Evolutionary conservation across 768 basidiomycete genomes (phyloP), one percentile per base, ranked within the genome.

Genomic region (Mycena galopus): DNA sequence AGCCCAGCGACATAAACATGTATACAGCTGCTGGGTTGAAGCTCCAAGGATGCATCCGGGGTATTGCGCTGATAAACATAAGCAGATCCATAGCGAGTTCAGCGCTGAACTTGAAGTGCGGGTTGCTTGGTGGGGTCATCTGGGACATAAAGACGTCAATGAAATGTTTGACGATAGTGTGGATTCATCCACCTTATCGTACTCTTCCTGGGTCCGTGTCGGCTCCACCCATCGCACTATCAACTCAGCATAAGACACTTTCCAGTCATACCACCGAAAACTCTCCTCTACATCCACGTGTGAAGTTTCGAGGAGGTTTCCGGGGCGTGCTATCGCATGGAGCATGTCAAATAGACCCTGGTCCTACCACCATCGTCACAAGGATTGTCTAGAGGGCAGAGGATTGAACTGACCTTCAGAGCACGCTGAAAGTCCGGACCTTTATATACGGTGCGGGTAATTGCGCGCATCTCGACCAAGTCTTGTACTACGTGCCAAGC

Each of bases 231-330:
- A 67, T 14, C n/a, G 21, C 3, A 16, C 19, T 8, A 67, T 35
- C 29, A 58, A 4, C n/a, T 67, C 65, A 1, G 42, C 30, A 21
- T 67, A 67, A 1, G 21, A 16, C 16, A 21, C 17, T 9, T 35
- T 58, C 65, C 65, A 67, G 21, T 58, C 14, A 30, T 59, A 10
- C 42, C 29, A 59, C 3, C 65, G 39, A 17, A 59, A 66, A 16
- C 65, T 66, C 4, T 23, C 16, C 42, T 57, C 39, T 5, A 66
- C 65, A 27, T 57, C 65, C 7, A 29, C 27, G 14, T 66, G 65
- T 1, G 39, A 30, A 1, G 55, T 66, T 19, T 66, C 65, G 1
- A 66, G 29, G 1, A 66, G 37, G 17, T 57, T 66, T 2, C 65
- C 65, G 12, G 55, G 21, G 25, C 39, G 19, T 10, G 37, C 21